Percentiles rank a stretch among this genome's conserved stretches.
Evolutionary conservation across 2,329 filamentous ascomycete species (phyloP).

Genomic region (Fusarium ramigenum): DNA sequence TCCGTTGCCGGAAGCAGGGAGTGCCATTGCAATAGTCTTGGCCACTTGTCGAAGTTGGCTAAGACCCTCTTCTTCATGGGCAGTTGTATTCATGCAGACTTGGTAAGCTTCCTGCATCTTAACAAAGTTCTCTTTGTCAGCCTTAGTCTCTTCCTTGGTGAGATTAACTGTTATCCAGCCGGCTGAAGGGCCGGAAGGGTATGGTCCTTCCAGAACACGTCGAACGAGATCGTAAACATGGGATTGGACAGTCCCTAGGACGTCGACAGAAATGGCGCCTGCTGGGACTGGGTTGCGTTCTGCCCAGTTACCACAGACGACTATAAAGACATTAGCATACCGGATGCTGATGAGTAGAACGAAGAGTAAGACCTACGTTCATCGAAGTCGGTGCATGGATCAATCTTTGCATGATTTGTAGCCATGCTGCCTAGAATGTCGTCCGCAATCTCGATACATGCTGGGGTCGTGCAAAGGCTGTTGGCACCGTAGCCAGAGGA

Average conservation of each 20-base stretch:
- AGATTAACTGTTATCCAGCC: slow-evolving; percentile 27
- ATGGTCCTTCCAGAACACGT: slow-evolving; percentile 53
- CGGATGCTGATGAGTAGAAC: accelerated
- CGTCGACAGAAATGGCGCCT: not conserved
- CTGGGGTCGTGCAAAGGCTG: not conserved
- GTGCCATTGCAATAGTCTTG: slow-evolving; percentile 25
- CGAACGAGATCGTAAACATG: not conserved
- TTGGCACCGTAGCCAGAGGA: not conserved
- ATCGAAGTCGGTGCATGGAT: not conserved
- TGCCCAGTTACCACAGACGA: not conserved
- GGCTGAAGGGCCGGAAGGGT: slow-evolving; percentile 62
- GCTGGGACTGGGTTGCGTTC: not conserved
- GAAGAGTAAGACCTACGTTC: not conserved
- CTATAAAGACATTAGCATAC: not conserved
- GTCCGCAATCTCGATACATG: not conserved
- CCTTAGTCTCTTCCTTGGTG: slow-evolving; percentile 47
- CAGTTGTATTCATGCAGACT: slow-evolving; percentile 71
- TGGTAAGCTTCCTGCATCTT: slow-evolving; percentile 72
- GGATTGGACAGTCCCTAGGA: accelerated
- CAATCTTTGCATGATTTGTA: not conserved
- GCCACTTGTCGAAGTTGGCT: slow-evolving; percentile 66
- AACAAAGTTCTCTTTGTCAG: slow-evolving; percentile 70
- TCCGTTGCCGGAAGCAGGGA: not conserved
- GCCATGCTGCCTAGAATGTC: not conserved
- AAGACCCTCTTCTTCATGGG: slow-evolving; percentile 63